Evolutionary conservation across 2,329 filamentous ascomycete genomes (phyloP).

Genomic region (Alternaria hordeiaustralica): DNA sequence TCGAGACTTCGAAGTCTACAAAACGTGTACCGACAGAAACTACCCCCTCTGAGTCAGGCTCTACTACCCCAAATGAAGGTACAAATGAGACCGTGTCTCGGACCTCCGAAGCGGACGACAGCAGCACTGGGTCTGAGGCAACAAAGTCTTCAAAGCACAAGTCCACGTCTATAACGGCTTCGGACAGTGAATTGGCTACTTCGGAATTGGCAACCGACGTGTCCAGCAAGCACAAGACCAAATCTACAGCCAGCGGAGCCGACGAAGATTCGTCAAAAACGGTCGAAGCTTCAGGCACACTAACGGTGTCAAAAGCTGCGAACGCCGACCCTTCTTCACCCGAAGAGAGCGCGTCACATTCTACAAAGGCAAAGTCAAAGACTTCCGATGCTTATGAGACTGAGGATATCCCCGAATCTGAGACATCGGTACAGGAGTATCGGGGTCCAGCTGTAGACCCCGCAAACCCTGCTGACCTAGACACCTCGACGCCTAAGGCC

Average conservation of each 20-base stretch:
- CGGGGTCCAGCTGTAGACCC: not conserved
- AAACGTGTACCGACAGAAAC: fast-evolving
- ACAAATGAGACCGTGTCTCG: not conserved
- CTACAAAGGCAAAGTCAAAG: not conserved
- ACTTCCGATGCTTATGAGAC: not conserved
- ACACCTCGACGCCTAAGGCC: not conserved
- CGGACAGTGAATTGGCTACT: not conserved
- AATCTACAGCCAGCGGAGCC: not conserved
- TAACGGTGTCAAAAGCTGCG: not conserved
- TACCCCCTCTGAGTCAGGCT: not conserved
- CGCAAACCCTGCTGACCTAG: not conserved
- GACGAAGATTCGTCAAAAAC: not conserved
- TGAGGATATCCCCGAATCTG: not conserved
- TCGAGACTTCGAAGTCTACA: not conserved
- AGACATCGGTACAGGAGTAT: not conserved
- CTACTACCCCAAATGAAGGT: not conserved
- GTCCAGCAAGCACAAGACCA: not conserved
- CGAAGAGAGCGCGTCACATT: not conserved
- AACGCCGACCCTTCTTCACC: not conserved
- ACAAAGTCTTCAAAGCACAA: not conserved
- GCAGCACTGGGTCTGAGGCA: not conserved
- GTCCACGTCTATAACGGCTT: not conserved
- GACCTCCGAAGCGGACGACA: not conserved
- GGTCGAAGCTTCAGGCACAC: not conserved
- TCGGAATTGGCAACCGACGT: not conserved